These are phyloP conservation scores for Didymella glomerata DNA, from an alignment of 2,329 filamentous ascomycete genomes.

Conservation along the genomic window DNA sequence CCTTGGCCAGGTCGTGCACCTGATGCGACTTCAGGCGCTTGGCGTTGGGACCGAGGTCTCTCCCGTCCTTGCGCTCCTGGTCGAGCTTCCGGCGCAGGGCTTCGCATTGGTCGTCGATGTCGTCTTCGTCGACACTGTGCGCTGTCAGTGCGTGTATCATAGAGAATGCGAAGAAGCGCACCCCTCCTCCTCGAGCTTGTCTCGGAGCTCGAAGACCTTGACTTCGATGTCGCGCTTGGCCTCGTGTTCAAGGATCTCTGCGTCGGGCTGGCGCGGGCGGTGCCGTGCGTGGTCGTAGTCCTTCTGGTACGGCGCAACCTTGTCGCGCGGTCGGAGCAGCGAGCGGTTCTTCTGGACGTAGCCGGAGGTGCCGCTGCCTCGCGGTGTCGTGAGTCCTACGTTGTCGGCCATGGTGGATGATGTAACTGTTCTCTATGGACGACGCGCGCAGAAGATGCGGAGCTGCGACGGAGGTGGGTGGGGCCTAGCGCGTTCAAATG, in stretches of 20 bases:
- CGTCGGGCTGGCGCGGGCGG: constrained; percentile 83
- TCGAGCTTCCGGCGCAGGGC: constrained; percentile 70
- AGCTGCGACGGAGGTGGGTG: constrained; percentile 38
- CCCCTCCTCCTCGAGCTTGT: constrained; percentile 91
- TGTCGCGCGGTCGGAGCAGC: constrained; percentile 84
- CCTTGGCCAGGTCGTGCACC: constrained; percentile 94
- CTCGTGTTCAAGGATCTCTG: constrained; percentile 93
- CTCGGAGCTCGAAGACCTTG: constrained; percentile 88
- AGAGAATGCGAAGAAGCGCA: constrained; percentile 52
- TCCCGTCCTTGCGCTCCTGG: constrained; percentile 53
- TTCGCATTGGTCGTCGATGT: constrained; percentile 82
- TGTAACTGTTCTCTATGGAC: background rate
- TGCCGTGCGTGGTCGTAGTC: constrained; percentile 75
- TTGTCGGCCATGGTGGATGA: constrained; percentile 82
- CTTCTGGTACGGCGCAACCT: constrained; percentile 77
- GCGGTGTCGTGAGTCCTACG: constrained; percentile 92
- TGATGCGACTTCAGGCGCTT: constrained; percentile 85
- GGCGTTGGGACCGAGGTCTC: constrained; percentile 49
- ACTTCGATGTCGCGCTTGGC: constrained; percentile 90
- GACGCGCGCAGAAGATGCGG: constrained; percentile 20
- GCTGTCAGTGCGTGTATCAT: constrained; percentile 26
- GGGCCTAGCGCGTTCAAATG: constrained; percentile 27
- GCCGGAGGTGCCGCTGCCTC: constrained; percentile 94
- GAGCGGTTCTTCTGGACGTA: constrained; percentile 97
- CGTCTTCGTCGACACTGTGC: constrained; percentile 79